A percentile compares a stretch with the other conserved stretches of the same genome.
phyloP scores from a whole-genome alignment of 371 early-diverging fungal species.

The Lichtheimia ornata region DNA sequence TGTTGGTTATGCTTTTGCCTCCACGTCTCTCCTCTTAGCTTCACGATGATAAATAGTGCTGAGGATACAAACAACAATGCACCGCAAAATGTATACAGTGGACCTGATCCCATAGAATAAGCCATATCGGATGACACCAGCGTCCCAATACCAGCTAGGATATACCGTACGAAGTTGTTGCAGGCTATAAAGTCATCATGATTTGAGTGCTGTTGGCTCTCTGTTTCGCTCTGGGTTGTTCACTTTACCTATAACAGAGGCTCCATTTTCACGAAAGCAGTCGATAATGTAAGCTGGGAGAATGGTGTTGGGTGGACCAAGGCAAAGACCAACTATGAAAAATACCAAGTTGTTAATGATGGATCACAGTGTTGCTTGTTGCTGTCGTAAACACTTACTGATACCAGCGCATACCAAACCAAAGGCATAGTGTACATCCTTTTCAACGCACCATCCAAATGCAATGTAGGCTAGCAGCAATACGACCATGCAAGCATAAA shows the following conservation, averaged over 20 bases:
- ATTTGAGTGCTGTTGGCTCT: too few relatives aligned
- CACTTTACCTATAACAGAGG: constrained; percentile 39
- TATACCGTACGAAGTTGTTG: constrained; percentile 41
- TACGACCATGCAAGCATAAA: constrained; percentile 22
- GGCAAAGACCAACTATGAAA: constrained; percentile 29
- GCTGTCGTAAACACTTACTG: constrained; percentile 23
- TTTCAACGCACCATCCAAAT: constrained; percentile 46
- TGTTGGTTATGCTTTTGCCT: neutral
- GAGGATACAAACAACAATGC: constrained; percentile 3
- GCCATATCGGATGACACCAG: constrained; percentile 35
- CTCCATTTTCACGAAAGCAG: constrained; percentile 36
- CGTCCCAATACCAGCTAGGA: constrained; percentile 42
- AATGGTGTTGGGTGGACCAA: constrained; percentile 35
- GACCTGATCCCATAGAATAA: constrained; percentile 28
- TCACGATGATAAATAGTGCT: neutral
- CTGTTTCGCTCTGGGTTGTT: neutral
- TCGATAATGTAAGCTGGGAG: constrained; percentile 45
- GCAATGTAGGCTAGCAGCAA: constrained; percentile 24
- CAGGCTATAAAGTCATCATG: constrained; percentile 10
- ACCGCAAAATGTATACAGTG: constrained; percentile 38
- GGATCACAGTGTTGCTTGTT: neutral
- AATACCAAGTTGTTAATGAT: neutral
- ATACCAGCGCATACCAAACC: constrained; percentile 39
- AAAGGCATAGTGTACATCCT: constrained; percentile 42
- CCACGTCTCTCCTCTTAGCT: constrained; percentile 4